Evolutionary conservation across 2,329 filamentous ascomycete genomes (phyloP).

Genomic region (Amesomyces nigricolor): DNA sequence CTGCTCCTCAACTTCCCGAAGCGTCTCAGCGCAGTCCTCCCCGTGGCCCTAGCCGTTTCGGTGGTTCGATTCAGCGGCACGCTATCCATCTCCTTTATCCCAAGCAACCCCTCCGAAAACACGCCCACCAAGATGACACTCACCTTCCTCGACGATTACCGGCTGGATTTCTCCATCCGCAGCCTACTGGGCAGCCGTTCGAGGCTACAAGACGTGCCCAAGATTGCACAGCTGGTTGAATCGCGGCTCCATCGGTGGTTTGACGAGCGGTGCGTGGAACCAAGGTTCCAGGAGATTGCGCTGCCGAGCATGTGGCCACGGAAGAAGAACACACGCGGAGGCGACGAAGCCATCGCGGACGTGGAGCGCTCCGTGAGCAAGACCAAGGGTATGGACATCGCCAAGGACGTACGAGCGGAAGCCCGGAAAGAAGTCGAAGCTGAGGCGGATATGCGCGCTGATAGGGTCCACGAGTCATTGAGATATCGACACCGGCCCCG

Average conservation of each 20-base stretch:
- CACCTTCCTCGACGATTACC: slow-evolving; percentile 85
- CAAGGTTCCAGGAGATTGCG: slow-evolving; percentile 80
- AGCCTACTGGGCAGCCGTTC: slow-evolving; percentile 76
- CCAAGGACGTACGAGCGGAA: slow-evolving; percentile 47
- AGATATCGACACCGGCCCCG: slow-evolving; percentile 29
- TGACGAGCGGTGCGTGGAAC: slow-evolving; percentile 79
- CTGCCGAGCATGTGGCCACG: slow-evolving; percentile 77
- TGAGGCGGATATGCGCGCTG: slow-evolving; percentile 36
- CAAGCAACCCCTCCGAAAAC: slow-evolving; percentile 60
- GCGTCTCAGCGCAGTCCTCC: slow-evolving; percentile 78
- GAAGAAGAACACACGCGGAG: slow-evolving; percentile 75
- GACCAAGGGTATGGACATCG: slow-evolving; percentile 49
- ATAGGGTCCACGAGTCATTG: slow-evolving; percentile 33
- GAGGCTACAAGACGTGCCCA: slow-evolving; percentile 76
- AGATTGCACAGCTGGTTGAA: slow-evolving; percentile 81
- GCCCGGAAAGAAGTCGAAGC: slow-evolving; percentile 42
- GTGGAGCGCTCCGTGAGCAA: slow-evolving; percentile 45
- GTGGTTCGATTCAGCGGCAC: slow-evolving; percentile 94
- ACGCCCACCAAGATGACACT: slow-evolving; percentile 88
- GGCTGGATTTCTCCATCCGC: slow-evolving; percentile 74
- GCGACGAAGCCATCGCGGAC: slow-evolving; percentile 52
- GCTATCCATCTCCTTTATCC: slow-evolving; percentile 86
- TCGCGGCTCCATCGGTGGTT: slow-evolving; percentile 78
- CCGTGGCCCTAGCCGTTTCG: slow-evolving; percentile 84
- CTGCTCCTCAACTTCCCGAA: slow-evolving; percentile 92